Evolutionary conservation across 768 basidiomycete genomes (phyloP).

Genomic region (Lactifluus volemus): DNA sequence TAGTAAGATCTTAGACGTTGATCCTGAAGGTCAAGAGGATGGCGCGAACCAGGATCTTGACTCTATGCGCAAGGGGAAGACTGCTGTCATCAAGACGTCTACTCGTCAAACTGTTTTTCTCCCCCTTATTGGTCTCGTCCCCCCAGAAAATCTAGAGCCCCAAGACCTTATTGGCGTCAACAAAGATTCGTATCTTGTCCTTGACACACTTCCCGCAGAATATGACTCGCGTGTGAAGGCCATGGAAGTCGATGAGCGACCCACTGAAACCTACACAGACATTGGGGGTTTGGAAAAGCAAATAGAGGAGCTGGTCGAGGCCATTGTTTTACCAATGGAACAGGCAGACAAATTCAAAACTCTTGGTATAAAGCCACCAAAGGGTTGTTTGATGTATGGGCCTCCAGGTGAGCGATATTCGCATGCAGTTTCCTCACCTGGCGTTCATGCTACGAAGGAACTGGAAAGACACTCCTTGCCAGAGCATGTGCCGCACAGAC

Average conservation of each 20-base stretch:
- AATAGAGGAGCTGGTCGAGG: constrained; percentile 97
- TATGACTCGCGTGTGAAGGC: constrained; percentile 98
- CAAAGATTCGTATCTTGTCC: constrained; percentile 96
- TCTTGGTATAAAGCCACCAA: constrained; percentile 94
- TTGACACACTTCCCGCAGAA: constrained; percentile 93
- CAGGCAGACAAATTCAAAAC: constrained; percentile 98
- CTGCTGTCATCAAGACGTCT: constrained; percentile 97
- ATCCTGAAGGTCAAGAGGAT: constrained; percentile 87
- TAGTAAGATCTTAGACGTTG: constrained; percentile 81
- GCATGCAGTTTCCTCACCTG: neutral
- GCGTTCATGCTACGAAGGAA: constrained; percentile 39
- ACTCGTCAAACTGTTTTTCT: constrained; percentile 98
- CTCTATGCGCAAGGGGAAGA: constrained; percentile 95
- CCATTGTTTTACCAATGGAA: constrained; percentile 97
- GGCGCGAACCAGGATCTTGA: constrained; percentile 95
- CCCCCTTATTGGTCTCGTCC: constrained; percentile 94
- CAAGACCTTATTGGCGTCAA: constrained; percentile 97
- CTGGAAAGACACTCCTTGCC: constrained; percentile 95
- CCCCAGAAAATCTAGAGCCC: constrained; percentile 82
- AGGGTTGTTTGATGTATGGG: constrained; percentile 98
- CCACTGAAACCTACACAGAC: constrained; percentile 94
- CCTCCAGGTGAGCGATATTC: constrained; percentile 65
- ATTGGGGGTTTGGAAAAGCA: constrained; percentile 99
- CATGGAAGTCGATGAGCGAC: constrained; percentile 98
- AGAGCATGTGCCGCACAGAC: constrained; percentile 98